A percentile compares a stretch with the other conserved stretches of the same genome.
Conservation (phyloP, 2,329 filamentous ascomycete species). For the Colletotrichum tamarilloi region DNA sequence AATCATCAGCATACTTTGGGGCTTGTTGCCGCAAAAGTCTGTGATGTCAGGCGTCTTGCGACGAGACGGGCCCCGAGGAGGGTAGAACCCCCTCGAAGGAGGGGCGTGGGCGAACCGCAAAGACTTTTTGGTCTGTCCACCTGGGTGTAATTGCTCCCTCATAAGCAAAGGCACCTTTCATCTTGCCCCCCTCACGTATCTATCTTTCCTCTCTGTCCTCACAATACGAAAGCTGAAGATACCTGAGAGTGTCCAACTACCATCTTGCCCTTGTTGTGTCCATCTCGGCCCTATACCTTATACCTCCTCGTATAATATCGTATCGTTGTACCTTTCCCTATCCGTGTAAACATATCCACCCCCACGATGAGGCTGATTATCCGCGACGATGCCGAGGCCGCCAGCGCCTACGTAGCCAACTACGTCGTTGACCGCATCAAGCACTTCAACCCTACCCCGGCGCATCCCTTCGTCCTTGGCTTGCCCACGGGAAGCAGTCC, state of each 20-base stretch:
- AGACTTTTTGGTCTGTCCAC: not conserved
- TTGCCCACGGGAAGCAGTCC: constrained; percentile 87
- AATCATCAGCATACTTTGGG: constrained; percentile 28
- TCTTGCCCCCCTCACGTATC: not conserved
- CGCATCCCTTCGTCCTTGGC: constrained; percentile 83
- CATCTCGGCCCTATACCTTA: not conserved
- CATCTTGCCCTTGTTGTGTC: not conserved
- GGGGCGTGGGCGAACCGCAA: not conserved
- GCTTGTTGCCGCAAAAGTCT: constrained; percentile 14
- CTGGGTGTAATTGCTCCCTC: constrained; percentile 16
- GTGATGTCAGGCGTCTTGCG: constrained; percentile 33
- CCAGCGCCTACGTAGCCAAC: constrained; percentile 81
- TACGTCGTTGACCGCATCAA: constrained; percentile 88
- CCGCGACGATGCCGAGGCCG: constrained; percentile 74
- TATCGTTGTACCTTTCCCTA: constrained; percentile 36
- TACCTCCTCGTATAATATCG: not conserved
- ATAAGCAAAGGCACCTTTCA: constrained; percentile 23
- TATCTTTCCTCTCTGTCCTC: not conserved
- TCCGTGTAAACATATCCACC: constrained; percentile 26
- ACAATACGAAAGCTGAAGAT: not conserved
- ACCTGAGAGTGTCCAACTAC: not conserved
- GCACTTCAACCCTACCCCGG: constrained; percentile 76
- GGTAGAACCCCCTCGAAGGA: constrained; percentile 8
- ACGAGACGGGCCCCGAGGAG: not conserved
- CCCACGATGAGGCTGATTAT: constrained; percentile 83